A percentile compares a stretch with the other conserved stretches of the same genome.
These are phyloP conservation scores for Hymenoscyphus scutula DNA, from an alignment of 2,329 filamentous ascomycete species.

Conservation along the genomic window DNA sequence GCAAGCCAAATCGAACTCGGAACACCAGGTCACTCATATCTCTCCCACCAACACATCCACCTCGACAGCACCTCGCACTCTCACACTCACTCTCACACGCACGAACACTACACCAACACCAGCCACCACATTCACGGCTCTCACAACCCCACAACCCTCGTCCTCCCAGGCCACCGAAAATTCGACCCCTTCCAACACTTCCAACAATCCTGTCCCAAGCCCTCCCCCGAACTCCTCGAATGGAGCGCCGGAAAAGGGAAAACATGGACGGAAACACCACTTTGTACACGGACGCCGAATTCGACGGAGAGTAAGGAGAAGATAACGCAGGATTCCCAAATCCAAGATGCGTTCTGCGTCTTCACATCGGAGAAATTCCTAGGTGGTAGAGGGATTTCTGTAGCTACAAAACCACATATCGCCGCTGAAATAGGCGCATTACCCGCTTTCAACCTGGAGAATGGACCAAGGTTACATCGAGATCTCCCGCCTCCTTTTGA, in stretches of 20 bases:
- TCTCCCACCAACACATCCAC: not conserved
- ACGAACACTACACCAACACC: not conserved
- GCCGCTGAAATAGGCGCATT: conserved; percentile 15
- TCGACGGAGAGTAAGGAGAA: not conserved
- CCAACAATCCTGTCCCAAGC: conserved; percentile 1
- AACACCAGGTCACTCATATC: not conserved
- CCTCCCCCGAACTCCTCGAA: not conserved
- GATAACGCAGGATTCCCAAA: not conserved
- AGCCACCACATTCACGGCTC: not conserved
- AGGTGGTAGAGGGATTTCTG: conserved; percentile 19
- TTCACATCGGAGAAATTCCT: conserved; percentile 16
- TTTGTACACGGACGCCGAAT: conserved; percentile 3
- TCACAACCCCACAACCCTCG: not conserved
- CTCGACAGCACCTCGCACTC: not conserved
- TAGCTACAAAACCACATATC: conserved; percentile 22
- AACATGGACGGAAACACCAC: conserved; percentile 8
- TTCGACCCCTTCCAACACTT: not conserved
- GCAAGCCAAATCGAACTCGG: not conserved
- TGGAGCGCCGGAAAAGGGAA: conserved; percentile 10
- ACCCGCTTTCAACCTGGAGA: conserved; percentile 14
- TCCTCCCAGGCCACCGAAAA: not conserved
- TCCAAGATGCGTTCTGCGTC: conserved; percentile 16
- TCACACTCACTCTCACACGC: not conserved
- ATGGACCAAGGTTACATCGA: not conserved
- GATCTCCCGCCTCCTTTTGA: conserved; percentile 15